Percentiles rank a stretch among this genome's conserved stretches.
Conservation (phyloP, 805 yeast genomes). For the Candida boidinii region DNA sequence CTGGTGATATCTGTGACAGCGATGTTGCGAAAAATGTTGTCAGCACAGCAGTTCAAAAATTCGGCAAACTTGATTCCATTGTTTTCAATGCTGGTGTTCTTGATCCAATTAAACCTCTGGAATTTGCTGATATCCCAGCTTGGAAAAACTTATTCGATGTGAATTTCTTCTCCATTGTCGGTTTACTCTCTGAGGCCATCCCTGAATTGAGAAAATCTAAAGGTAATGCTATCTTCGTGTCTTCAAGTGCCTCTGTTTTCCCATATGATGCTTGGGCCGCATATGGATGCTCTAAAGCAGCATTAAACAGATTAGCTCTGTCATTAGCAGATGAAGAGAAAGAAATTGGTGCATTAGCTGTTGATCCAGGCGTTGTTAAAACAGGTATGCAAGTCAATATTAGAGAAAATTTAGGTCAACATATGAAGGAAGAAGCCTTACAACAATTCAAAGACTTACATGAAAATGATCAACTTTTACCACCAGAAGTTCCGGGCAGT, state of each 20-base stretch:
- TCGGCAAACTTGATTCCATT: conserved; percentile 54
- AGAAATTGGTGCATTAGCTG: conserved; percentile 49
- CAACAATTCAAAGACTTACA: conserved; percentile 60
- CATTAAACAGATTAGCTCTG: conserved; percentile 66
- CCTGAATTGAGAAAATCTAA: conserved; percentile 47
- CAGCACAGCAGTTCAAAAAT: conserved; percentile 33
- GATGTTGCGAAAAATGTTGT: conserved; percentile 30
- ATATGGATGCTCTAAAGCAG: conserved; percentile 88
- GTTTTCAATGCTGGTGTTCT: conserved; percentile 79
- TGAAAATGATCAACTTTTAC: conserved; percentile 44
- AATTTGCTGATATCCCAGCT: conserved; percentile 37
- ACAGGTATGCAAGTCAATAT: conserved; percentile 83
- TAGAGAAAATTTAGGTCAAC: conserved; percentile 49
- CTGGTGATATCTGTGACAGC: conserved; percentile 53
- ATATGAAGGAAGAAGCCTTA: conserved; percentile 55
- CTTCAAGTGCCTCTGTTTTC: conserved; percentile 78
- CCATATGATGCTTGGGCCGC: conserved; percentile 79
- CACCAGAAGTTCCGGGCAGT: conserved; percentile 65
- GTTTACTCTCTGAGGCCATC: conserved; percentile 43
- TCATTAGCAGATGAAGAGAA: conserved; percentile 65
- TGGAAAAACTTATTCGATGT: conserved; percentile 67
- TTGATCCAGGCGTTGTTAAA: conserved; percentile 94
- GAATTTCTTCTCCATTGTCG: conserved; percentile 70
- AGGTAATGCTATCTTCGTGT: conserved; percentile 71
- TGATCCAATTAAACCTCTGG: conserved; percentile 61